A percentile compares a stretch with the other conserved stretches of the same genome.
phyloP scores from a whole-genome alignment of 2,329 filamentous ascomycete genomes.

The Microsporum ferrugineum region DNA sequence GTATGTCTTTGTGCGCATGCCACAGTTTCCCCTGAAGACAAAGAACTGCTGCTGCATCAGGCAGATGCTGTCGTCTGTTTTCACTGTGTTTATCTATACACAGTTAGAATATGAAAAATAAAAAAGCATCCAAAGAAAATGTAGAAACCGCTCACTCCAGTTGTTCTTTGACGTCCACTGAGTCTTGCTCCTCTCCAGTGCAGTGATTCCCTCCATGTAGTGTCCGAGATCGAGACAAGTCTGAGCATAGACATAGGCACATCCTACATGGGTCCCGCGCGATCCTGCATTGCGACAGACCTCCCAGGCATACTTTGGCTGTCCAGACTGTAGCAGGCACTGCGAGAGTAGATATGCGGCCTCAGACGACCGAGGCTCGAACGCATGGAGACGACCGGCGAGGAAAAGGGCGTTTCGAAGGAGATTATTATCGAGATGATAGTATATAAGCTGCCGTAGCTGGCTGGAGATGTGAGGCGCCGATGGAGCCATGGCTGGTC shows the following conservation, averaged over 20 bases:
- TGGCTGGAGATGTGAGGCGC: conserved; percentile 47
- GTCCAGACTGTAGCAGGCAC: conserved; percentile 71
- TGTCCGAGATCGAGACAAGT: conserved; percentile 69
- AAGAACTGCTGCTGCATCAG: conserved; percentile 73
- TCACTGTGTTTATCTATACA: conserved; percentile 58
- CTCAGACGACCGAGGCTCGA: conserved; percentile 71
- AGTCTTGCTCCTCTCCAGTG: conserved; percentile 69
- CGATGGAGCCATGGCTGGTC: conserved; percentile 42
- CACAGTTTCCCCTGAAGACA: conserved; percentile 82
- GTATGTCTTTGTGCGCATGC: conserved; percentile 64
- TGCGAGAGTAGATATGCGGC: conserved; percentile 72
- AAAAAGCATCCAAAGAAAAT: neutral
- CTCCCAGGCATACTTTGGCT: conserved; percentile 77
- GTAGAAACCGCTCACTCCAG: conserved; percentile 52
- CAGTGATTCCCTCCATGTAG: conserved; percentile 67
- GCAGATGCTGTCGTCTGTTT: conserved; percentile 58
- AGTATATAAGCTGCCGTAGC: conserved; percentile 55
- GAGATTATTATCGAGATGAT: conserved; percentile 78
- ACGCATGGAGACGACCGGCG: conserved; percentile 71
- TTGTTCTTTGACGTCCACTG: conserved; percentile 64
- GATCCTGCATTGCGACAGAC: conserved; percentile 59
- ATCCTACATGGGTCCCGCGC: conserved; percentile 67
- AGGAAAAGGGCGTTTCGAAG: conserved; percentile 88
- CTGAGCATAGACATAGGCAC: conserved; percentile 84
- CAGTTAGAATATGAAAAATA: conserved; percentile 6